These are phyloP conservation scores for Vaccinium macrocarpon DNA, from an alignment of 148 eudicot genomes.

Conservation along the genomic window DNA sequence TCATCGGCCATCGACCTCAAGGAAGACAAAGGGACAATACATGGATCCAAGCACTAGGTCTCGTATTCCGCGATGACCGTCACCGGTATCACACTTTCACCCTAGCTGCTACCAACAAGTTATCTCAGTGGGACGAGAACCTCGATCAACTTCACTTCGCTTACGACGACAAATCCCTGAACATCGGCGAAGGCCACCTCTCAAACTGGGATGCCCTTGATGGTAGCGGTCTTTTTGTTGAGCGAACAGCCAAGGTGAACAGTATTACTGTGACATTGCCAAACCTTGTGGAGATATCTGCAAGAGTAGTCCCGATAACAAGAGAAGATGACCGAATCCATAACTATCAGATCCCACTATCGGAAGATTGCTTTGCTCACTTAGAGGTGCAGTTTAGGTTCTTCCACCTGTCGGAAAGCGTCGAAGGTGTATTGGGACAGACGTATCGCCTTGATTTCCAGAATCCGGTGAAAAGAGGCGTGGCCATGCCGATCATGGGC, in stretches of 20 bases:
- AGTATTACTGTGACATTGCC: constrained; percentile 15
- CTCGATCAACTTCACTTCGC: constrained; percentile 22
- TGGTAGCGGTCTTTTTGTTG: background rate
- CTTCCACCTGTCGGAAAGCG: background rate
- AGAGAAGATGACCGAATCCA: constrained; percentile 23
- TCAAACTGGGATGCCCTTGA: constrained; percentile 18
- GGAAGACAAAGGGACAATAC: constrained; percentile 26
- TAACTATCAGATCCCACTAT: constrained; percentile 18
- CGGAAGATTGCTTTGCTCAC: constrained; percentile 24
- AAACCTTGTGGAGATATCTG: constrained; percentile 15
- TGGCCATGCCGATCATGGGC: constrained; percentile 27
- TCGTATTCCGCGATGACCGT: constrained; percentile 10
- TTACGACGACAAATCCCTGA: background rate
- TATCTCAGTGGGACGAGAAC: constrained; percentile 21
- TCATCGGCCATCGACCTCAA: constrained; percentile 28
- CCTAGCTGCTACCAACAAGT: constrained; percentile 13
- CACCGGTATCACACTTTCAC: constrained; percentile 14
- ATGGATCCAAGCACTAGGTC: constrained; percentile 33
- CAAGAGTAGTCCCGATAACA: constrained; percentile 17
- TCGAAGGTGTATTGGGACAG: constrained; percentile 25
- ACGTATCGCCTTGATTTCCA: constrained; percentile 18
- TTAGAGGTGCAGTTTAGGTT: constrained; percentile 12
- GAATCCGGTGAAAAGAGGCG: constrained; percentile 25
- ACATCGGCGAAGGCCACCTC: constrained; percentile 13
- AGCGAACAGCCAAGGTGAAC: constrained; percentile 10